phyloP scores from a whole-genome alignment of 2,329 filamentous ascomycete species.

The Penicillium freii region DNA sequence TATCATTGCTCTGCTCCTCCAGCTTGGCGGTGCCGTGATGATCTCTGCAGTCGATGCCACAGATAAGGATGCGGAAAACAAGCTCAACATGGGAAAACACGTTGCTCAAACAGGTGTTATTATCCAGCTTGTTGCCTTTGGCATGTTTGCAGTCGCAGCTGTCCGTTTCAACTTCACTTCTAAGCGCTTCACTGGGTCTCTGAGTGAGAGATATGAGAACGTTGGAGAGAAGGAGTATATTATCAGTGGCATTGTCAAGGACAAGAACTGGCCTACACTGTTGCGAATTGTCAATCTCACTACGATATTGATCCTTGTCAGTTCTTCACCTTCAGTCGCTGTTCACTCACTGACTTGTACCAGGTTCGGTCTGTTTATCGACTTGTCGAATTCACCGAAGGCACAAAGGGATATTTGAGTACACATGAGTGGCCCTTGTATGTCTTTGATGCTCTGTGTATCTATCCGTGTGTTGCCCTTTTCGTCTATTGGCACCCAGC shows the following conservation, averaged over 20 bases:
- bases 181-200: slow-evolving; percentile 34
- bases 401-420: slow-evolving; percentile 43
- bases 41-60: slow-evolving; percentile 37
- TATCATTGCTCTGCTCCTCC: slow-evolving; percentile 40
- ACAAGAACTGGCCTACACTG: slow-evolving; percentile 34
- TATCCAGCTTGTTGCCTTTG: slow-evolving; percentile 47
- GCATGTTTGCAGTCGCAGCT: slow-evolving; percentile 48
- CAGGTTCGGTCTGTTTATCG: slow-evolving; percentile 48
- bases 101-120: slow-evolving; percentile 44
- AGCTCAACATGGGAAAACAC: slow-evolving; percentile 37
- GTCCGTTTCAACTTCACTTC: slow-evolving; percentile 50
- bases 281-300: slow-evolving; percentile 33
- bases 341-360: slow-evolving; percentile 5
- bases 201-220: slow-evolving; percentile 28
- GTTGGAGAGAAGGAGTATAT: slow-evolving; percentile 15
- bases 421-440: slow-evolving; percentile 46
- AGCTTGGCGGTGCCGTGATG: slow-evolving; percentile 40
- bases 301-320: slow-evolving; percentile 32
- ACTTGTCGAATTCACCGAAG: slow-evolving; percentile 50
- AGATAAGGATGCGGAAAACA: slow-evolving; percentile 23
- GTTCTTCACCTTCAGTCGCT: neutral
- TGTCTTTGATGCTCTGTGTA: slow-evolving; percentile 45
- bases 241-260: slow-evolving; percentile 23
- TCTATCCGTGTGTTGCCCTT: slow-evolving; percentile 32
- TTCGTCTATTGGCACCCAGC: slow-evolving; percentile 37